Base-by-base conservation (phyloP, 371 early-diverging fungal species). In the Mycotypha africana region DNA sequence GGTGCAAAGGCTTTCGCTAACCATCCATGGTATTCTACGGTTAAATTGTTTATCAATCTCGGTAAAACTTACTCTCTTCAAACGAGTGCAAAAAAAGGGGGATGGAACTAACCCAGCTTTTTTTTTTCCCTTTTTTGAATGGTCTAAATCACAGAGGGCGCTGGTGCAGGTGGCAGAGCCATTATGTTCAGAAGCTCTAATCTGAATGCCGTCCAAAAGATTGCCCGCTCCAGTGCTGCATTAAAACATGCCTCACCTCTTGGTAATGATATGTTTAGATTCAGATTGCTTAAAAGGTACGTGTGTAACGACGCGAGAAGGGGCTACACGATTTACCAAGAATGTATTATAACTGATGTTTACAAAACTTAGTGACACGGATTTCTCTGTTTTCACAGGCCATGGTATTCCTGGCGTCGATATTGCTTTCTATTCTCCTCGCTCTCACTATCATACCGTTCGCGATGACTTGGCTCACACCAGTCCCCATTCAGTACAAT, bases 41-140 rank as follows among this genome's bases (percentile, higher is more conserved):
- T 91, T 36, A 77, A 79, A 38, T 75, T 84, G 0, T 92, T 91
- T 58, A 68, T 93, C 55, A 93, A 93, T 55, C 71, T 93, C 4
- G 81, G 79, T 74, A 75, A 56, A n/a, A n/a, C n/a, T n/a, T n/a
- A n/a, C n/a, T n/a, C n/a, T n/a, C n/a, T n/a, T 39, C 22, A 39
- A 22, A 22, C 25, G 23, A n/a, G 14, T 15, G n/a, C 8, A 35
- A 35, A 35, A 33, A 38, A 16, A 3, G 11, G n/a, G n/a, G n/a
- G n/a, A n/a, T n/a, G n/a, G n/a, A n/a, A n/a, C n/a, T n/a, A n/a
- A n/a, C n/a, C n/a, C n/a, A n/a, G n/a, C n/a, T 31, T 34, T 11
- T 34, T 20, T 31, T 23, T 17, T 22, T 44, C 14, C 4, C 24
- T 34, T 36, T 15, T 35, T 19, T 17, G 28, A 14, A 32, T 33